Evolutionary conservation across 108 stramenopile genomes (phyloP), one percentile per base, ranked within the genome.

Genomic region (Cyclotella sp.): DNA sequence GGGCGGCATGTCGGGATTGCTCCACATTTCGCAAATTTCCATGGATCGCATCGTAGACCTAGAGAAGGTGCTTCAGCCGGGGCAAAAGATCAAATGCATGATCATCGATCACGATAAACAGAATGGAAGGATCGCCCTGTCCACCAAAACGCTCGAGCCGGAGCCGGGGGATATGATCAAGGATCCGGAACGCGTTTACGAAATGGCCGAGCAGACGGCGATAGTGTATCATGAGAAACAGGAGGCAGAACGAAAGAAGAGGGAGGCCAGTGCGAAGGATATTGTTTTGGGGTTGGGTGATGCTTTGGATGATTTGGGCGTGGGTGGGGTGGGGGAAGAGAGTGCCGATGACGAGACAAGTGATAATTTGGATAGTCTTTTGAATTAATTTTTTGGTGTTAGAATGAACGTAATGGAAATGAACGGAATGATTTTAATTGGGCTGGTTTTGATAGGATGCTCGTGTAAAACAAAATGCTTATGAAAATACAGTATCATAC

Each of bases 1-100:
- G 30, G 93, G 90, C 44, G 97, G 98, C 42, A 98, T 97, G 96
- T 91, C 91, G 28, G 98, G 97, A 53, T 84, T 99, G 26, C 92
- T 99, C 58, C 98, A 99, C 88, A 98, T 98, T 81, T 97, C 96
- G 16, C 97, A 99, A 86, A 97, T 99, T 75, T 94, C 94, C n/a
- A 95, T 96, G 84, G 97, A 99, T 75, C 90, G 97, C 43, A 97
- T 99, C 72, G 91, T 95, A 19, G 94, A 97, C 78, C 85, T 99
- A 27, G 95, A 94, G 64, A 79, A 88, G 77, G 93, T 98, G 22
- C 71, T 98, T 39, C 88, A 90, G 63, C 91, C 94, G 10, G 97
- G 97, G 53, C 92, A 94, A 87, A 80, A 86, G 73, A 76, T 98
- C 71, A 98, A 97, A 84, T 97, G 96, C 84, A 99, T 99, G 98